Conservation (phyloP, 768 basidiomycete genomes). For the Serendipita sp. region DNA sequence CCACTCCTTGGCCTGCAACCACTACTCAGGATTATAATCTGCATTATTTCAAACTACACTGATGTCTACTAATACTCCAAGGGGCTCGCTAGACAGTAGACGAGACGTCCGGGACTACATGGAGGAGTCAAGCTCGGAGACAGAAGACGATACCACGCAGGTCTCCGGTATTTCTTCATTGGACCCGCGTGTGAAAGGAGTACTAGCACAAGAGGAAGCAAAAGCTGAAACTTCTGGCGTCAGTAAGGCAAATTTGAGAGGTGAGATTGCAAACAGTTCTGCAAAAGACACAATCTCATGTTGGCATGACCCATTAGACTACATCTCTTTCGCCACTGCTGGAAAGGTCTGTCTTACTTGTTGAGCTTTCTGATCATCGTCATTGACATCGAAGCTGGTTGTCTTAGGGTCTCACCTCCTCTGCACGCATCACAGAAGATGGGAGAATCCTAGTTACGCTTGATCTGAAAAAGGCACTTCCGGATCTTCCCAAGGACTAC, state of each 20-base stretch:
- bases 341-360: slow-evolving; percentile 17
- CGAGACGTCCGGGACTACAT: background rate
- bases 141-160: slow-evolving; percentile 23
- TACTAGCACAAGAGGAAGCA: background rate
- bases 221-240: background rate
- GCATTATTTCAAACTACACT: background rate
- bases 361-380: background rate
- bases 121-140: slow-evolving; percentile 13
- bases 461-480: slow-evolving; percentile 33
- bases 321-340: background rate
- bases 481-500: slow-evolving; percentile 35
- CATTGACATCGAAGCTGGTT: background rate
- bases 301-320: background rate
- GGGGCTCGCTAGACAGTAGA: background rate
- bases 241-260: background rate
- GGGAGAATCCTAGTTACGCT: slow-evolving; percentile 34
- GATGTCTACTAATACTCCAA: background rate
- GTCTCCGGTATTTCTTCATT: background rate
- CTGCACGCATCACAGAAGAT: slow-evolving; percentile 27
- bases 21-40: background rate
- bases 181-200: too few relatives aligned
- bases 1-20: background rate
- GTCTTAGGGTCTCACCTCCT: slow-evolving; percentile 25
- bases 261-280: background rate
- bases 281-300: background rate